phyloP scores from a whole-genome alignment of 257 asterid genomes.

The Mentha longifolia region DNA sequence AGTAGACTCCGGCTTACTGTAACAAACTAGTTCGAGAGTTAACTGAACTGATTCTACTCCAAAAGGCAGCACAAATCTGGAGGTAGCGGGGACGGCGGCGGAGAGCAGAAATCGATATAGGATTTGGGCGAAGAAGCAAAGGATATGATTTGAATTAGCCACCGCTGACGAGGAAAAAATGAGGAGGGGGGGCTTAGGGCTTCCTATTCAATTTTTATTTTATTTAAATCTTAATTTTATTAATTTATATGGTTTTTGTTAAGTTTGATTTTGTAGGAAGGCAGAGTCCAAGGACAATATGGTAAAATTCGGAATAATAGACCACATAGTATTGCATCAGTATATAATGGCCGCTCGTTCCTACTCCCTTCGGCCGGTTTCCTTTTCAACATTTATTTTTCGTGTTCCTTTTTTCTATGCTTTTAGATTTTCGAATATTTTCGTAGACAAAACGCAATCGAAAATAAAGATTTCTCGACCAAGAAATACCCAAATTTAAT shows the following conservation, averaged over 20 bases:
- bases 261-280: background rate
- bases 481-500: background rate
- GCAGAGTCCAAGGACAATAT: background rate
- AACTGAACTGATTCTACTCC: conserved; percentile 20
- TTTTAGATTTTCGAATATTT: background rate
- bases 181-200: conserved; percentile 37
- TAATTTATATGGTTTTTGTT: background rate
- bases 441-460: background rate
- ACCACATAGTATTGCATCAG: background rate
- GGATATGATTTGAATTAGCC: conserved; percentile 33
- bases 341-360: conserved; percentile 9
- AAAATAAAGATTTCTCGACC: background rate
- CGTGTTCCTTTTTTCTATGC: background rate
- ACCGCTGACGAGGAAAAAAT: conserved; percentile 39
- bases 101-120: conserved; percentile 9
- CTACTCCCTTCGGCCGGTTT: background rate
- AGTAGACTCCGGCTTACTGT: conserved; percentile 20
- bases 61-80: conserved; percentile 1
- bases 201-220: conserved; percentile 20
- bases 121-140: background rate
- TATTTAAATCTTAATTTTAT: background rate
- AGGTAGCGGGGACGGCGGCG: background rate
- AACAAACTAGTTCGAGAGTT: conserved; percentile 22
- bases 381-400: background rate
- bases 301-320: conserved; percentile 1